Conservation (phyloP, 768 basidiomycete species). For the Clitopilus hobsonii region DNA sequence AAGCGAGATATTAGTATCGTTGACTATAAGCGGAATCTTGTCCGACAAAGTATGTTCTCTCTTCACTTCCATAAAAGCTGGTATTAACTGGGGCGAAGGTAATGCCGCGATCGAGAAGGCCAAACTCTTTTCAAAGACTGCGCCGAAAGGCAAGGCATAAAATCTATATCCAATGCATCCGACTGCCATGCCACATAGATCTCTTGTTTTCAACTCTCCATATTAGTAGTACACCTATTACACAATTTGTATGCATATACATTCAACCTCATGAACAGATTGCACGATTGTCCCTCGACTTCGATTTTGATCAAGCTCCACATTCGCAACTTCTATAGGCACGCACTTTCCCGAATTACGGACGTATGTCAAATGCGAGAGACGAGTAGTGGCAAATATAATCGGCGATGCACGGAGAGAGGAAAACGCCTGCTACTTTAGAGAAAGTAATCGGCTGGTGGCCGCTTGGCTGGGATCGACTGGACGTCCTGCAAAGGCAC, state of each 20-base stretch:
- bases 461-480: slow-evolving; percentile 78
- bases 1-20: slow-evolving; percentile 88
- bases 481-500: slow-evolving; percentile 57
- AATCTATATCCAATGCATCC: not conserved
- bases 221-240: not conserved
- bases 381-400: not conserved
- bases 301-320: not conserved
- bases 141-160: slow-evolving; percentile 66
- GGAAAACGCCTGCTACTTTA: slow-evolving; percentile 22
- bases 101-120: slow-evolving; percentile 88
- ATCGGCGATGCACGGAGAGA: not conserved
- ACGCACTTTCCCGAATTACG: not conserved
- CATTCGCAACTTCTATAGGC: not conserved
- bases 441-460: slow-evolving; percentile 85
- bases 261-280: not conserved
- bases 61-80: slow-evolving; percentile 8
- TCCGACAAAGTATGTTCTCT: slow-evolving; percentile 63
- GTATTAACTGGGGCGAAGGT: slow-evolving; percentile 38
- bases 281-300: not conserved
- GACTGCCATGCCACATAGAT: not conserved
- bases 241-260: not conserved
- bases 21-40: slow-evolving; percentile 87
- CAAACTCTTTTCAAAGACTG: slow-evolving; percentile 84
- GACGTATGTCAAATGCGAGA: slow-evolving; percentile 1
- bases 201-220: not conserved